Evolutionary conservation across 2,329 filamentous ascomycete genomes (phyloP).

Genomic region (Lasiodiplodia citricola): DNA sequence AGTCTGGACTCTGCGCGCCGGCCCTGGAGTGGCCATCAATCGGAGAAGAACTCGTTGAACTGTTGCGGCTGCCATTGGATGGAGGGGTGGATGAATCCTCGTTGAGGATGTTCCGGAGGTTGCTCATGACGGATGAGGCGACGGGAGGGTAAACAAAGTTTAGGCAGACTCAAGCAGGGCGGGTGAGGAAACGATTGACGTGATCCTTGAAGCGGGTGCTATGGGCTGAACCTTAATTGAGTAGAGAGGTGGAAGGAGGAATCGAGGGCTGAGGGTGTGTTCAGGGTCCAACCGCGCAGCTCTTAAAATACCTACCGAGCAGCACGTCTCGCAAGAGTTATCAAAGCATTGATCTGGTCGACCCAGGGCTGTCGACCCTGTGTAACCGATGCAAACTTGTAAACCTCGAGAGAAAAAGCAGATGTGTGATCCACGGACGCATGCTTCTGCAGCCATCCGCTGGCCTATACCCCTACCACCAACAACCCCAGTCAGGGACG

Average conservation of each 20-base stretch:
- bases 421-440: conserved; percentile 19
- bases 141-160: background rate
- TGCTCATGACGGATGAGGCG: conserved; percentile 20
- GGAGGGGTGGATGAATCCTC: conserved; percentile 11
- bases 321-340: conserved; percentile 14
- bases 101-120: conserved; percentile 26
- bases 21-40: background rate
- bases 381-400: conserved; percentile 27
- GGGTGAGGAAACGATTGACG: background rate
- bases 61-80: conserved; percentile 16
- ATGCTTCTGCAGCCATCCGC: conserved; percentile 20
- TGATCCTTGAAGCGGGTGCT: conserved; percentile 17
- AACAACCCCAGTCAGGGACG: conserved; percentile 20
- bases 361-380: conserved; percentile 22
- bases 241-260: conserved; percentile 14
- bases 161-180: background rate
- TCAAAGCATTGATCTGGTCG: conserved; percentile 25
- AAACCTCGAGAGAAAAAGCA: conserved; percentile 23
- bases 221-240: conserved; percentile 17
- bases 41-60: background rate
- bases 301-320: conserved; percentile 25
- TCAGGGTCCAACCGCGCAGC: conserved; percentile 23
- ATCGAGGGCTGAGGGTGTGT: conserved; percentile 6
- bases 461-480: conserved; percentile 18
- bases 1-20: conserved; percentile 9